Percentiles rank a stretch among this genome's conserved stretches.
Conservation (phyloP, 2,329 filamentous ascomycete species). For the Fusarium sp. region DNA sequence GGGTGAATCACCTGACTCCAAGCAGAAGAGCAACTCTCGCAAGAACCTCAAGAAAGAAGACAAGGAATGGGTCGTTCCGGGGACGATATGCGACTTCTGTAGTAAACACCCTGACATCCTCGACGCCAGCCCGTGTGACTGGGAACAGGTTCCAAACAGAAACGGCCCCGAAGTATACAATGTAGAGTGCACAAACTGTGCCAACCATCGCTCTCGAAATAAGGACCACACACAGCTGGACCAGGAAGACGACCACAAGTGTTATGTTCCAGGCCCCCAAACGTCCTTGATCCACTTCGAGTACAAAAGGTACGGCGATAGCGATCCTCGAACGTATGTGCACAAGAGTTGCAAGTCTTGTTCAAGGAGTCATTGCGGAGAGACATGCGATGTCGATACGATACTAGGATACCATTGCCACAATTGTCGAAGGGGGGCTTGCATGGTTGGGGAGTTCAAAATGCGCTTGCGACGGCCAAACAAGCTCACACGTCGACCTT, state of each 20-base stretch:
- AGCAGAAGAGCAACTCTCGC: background rate
- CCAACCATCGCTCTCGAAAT: slow-evolving; percentile 20
- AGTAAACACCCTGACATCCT: background rate
- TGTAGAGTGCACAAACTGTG: slow-evolving; percentile 31
- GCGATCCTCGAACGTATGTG: slow-evolving; percentile 6
- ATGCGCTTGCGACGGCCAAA: background rate
- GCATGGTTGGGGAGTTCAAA: background rate
- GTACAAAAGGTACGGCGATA: slow-evolving; percentile 13
- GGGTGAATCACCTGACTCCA: background rate
- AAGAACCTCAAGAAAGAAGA: background rate
- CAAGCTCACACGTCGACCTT: slow-evolving; percentile 6
- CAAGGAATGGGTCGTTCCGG: background rate
- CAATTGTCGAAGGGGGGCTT: slow-evolving; percentile 7
- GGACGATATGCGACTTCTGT: slow-evolving; percentile 23
- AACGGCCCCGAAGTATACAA: background rate
- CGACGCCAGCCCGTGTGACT: background rate
- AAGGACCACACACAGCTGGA: background rate
- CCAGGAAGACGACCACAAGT: background rate
- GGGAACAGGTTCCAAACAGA: background rate
- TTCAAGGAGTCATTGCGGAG: rapidly evolving
- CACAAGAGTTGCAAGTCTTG: background rate
- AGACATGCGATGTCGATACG: slow-evolving; percentile 28
- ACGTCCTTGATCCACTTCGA: background rate
- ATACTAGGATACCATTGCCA: slow-evolving; percentile 22
- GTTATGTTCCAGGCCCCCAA: background rate